Percentiles rank a stretch among this genome's conserved stretches.
phyloP scores from a whole-genome alignment of 345 rosid genomes.

The Eucalyptus marginata region DNA sequence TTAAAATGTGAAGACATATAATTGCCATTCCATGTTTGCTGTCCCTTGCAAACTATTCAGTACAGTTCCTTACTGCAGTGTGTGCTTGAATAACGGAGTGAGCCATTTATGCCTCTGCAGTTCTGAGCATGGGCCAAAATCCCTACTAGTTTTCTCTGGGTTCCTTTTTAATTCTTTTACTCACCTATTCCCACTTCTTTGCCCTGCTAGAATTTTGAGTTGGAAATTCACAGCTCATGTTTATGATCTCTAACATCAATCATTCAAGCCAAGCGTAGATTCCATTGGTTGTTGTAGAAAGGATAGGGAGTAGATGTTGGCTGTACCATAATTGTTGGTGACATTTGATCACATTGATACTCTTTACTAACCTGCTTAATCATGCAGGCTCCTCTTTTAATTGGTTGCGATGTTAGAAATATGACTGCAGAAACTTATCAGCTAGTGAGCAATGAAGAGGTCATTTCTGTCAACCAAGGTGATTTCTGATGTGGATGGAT shows the following conservation, averaged over 20 bases:
- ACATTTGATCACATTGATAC: neutral
- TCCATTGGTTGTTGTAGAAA: neutral
- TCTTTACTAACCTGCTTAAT: neutral
- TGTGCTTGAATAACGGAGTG: neutral
- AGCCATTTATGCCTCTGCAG: neutral
- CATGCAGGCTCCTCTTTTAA: slow-evolving; percentile 86
- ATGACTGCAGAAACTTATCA: slow-evolving; percentile 69
- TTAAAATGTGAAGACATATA: neutral
- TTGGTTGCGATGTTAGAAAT: slow-evolving; percentile 91
- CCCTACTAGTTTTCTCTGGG: neutral
- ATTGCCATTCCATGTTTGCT: neutral
- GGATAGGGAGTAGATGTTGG: neutral
- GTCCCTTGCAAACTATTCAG: neutral
- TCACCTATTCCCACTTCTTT: neutral
- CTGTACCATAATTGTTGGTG: neutral
- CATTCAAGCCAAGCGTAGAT: neutral
- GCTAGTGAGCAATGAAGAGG: slow-evolving; percentile 77
- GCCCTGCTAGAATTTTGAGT: neutral
- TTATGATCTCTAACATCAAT: neutral
- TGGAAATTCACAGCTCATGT: neutral
- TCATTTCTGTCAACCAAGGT: slow-evolving; percentile 96
- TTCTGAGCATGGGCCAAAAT: neutral
- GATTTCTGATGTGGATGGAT: neutral
- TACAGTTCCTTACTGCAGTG: neutral
- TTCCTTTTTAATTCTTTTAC: neutral